These are phyloP conservation scores for Trichoderma citrinoviride DNA, from an alignment of 2,329 filamentous ascomycete species.

Conservation along the genomic window DNA sequence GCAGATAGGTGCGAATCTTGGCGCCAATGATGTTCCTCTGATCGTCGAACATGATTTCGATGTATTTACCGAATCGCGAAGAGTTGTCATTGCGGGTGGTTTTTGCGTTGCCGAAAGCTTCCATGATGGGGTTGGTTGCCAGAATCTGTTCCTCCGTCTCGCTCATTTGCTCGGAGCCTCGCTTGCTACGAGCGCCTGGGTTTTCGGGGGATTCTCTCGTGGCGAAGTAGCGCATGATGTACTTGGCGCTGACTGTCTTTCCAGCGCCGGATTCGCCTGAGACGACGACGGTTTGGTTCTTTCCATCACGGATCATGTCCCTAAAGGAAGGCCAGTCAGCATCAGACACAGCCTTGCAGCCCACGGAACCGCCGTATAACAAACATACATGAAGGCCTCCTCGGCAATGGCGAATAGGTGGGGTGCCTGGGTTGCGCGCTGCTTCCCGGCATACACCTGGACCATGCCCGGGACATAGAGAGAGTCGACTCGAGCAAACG, in stretches of 20 bases:
- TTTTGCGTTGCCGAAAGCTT: constrained; percentile 98
- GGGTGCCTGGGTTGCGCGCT: constrained; percentile 92
- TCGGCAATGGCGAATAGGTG: constrained; percentile 99
- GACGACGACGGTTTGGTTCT: constrained; percentile 98
- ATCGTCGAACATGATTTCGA: constrained; percentile 98
- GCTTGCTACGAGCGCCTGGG: constrained; percentile 71
- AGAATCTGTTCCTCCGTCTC: constrained; percentile 98
- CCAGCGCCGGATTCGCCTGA: constrained; percentile 98
- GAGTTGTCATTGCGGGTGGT: constrained; percentile 99
- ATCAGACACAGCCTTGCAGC: not conserved
- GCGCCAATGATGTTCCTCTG: constrained; percentile 95
- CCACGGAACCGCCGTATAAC: not conserved
- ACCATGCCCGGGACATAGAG: constrained; percentile 99
- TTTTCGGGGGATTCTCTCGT: constrained; percentile 93
- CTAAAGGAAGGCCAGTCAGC: constrained; percentile 49
- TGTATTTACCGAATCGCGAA: constrained; percentile 98
- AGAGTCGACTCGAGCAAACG: constrained; percentile 94
- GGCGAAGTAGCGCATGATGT: constrained; percentile 99
- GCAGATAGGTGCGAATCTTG: constrained; percentile 91
- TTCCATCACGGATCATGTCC: constrained; percentile 93
- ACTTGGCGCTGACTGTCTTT: constrained; percentile 98
- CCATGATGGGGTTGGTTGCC: constrained; percentile 98
- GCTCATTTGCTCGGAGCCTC: constrained; percentile 79
- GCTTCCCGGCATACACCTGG: constrained; percentile 97
- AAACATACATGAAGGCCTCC: constrained; percentile 87